Evolutionary conservation across 192 early-diverging fungal species (phyloP).

Genomic region (Backusella liffmaniae): DNA sequence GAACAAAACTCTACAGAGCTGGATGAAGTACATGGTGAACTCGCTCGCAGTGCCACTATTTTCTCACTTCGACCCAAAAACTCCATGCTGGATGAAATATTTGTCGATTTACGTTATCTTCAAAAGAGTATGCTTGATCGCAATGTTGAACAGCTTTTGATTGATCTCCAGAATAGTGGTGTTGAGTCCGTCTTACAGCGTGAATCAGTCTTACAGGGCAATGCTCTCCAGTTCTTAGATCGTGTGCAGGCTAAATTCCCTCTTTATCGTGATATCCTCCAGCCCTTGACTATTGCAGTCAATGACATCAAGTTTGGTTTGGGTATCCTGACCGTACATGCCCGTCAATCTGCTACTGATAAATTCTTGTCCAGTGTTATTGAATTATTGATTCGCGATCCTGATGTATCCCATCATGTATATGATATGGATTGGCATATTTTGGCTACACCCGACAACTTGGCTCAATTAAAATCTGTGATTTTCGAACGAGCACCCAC

Average conservation of each 20-base stretch:
- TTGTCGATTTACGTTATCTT: conserved; percentile 35
- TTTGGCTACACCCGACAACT: conserved; percentile 38
- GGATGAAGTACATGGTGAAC: conserved; percentile 29
- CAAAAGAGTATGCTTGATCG: conserved; percentile 31
- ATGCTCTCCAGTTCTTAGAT: conserved; percentile 61
- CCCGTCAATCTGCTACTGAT: background rate
- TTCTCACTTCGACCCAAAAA: conserved; percentile 65
- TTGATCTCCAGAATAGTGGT: conserved; percentile 39
- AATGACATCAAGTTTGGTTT: conserved; percentile 78
- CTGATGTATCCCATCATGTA: conserved; percentile 33
- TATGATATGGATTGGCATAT: conserved; percentile 42
- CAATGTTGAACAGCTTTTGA: conserved; percentile 44
- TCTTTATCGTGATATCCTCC: conserved; percentile 72
- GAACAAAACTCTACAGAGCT: conserved; percentile 31
- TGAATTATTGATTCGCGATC: conserved; percentile 38
- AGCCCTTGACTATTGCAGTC: conserved; percentile 65
- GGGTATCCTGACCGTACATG: conserved; percentile 45
- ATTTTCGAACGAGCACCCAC: conserved; percentile 43
- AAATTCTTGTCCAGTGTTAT: conserved; percentile 31
- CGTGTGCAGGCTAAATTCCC: conserved; percentile 66
- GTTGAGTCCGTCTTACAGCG: conserved; percentile 48
- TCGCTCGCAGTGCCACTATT: conserved; percentile 38
- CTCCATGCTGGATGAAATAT: conserved; percentile 65
- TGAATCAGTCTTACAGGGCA: conserved; percentile 69
- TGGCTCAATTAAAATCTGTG: conserved; percentile 40